Conservation (phyloP, 1,284 basidiomycete genomes). For the Apiotrichum sp. region DNA sequence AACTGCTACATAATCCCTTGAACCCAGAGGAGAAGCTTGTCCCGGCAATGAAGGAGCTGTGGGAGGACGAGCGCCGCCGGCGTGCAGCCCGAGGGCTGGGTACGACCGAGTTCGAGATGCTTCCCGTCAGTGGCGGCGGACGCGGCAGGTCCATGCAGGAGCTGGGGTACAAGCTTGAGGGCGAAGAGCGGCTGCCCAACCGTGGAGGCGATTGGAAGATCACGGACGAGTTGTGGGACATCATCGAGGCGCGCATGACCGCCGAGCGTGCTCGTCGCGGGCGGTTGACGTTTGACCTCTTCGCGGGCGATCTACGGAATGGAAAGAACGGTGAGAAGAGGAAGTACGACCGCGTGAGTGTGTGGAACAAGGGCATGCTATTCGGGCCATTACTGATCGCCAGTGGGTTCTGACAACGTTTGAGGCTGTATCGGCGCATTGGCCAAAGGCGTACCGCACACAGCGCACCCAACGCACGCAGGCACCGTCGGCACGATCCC, state of each 20-base stretch:
- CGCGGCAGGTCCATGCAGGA: slow-evolving; percentile 36
- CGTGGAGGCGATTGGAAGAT: slow-evolving; percentile 47
- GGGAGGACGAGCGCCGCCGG: slow-evolving; percentile 84
- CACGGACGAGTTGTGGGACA: slow-evolving; percentile 37
- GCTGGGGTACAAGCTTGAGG: slow-evolving; percentile 35
- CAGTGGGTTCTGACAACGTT: slow-evolving; percentile 77
- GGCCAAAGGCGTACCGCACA: slow-evolving; percentile 34
- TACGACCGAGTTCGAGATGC: slow-evolving; percentile 35
- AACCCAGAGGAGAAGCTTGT: slow-evolving; percentile 70
- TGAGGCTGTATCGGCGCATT: slow-evolving; percentile 59
- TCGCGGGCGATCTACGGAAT: slow-evolving; percentile 25
- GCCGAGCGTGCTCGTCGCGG: slow-evolving; percentile 46
- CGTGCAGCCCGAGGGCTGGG: slow-evolving; percentile 56
- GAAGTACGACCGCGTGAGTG: slow-evolving; percentile 48
- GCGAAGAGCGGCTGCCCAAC: slow-evolving; percentile 25
- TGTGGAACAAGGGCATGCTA: no score
- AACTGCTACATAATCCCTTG: slow-evolving; percentile 53
- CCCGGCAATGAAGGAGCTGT: slow-evolving; percentile 80
- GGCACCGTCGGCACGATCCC: slow-evolving; percentile 10
- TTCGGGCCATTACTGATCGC: no score
- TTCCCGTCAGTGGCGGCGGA: slow-evolving; percentile 41
- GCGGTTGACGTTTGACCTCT: slow-evolving; percentile 33
- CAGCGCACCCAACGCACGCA: slow-evolving; percentile 16
- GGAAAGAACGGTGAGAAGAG: slow-evolving; percentile 35
- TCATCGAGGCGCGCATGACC: slow-evolving; percentile 38